These are phyloP conservation scores for Syncephalastrum contaminatum DNA, from an alignment of 371 early-diverging fungal species.

Conservation along the genomic window DNA sequence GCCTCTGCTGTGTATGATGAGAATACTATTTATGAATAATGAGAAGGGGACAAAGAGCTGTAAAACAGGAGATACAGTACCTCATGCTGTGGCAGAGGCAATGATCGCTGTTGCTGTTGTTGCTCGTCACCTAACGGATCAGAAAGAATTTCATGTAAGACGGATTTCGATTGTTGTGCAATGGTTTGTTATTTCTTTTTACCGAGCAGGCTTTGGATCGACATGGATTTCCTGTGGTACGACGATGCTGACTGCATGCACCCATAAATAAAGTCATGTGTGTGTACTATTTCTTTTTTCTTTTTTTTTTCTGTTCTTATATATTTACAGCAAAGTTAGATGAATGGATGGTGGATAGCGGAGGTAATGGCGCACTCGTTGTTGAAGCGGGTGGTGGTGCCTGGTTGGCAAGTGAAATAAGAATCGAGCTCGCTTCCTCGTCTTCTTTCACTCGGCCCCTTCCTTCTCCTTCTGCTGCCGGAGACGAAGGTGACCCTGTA, in stretches of 20 bases:
- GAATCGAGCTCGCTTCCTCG: conserved; percentile 41
- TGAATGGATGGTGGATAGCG: too few relatives aligned
- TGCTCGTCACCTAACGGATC: conserved; percentile 1
- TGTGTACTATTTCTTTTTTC: conserved; percentile 1
- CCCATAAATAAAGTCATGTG: too few relatives aligned
- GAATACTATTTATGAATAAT: too few relatives aligned
- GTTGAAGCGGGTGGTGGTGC: too few relatives aligned
- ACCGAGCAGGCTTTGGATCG: conserved; percentile 39
- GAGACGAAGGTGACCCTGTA: too few relatives aligned
- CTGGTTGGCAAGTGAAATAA: conserved; percentile 36
- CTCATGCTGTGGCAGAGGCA: too few relatives aligned
- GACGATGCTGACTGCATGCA: conserved; percentile 4
- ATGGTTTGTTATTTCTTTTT: conserved; percentile 3
- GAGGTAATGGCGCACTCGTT: too few relatives aligned
- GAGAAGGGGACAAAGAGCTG: too few relatives aligned
- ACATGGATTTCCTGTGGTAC: conserved; percentile 26
- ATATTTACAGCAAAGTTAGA: conserved; percentile 1
- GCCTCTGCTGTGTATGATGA: too few relatives aligned
- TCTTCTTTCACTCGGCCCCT: conserved; percentile 19
- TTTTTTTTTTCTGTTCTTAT: conserved; percentile 3
- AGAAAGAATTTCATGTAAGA: too few relatives aligned
- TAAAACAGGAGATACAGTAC: too few relatives aligned
- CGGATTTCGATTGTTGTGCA: too few relatives aligned
- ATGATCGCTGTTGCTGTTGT: conserved; percentile 7
- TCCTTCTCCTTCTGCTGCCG: neutral